These are phyloP conservation scores for Tulasnella sp. DNA, from an alignment of 768 basidiomycete species.

Conservation along the genomic window DNA sequence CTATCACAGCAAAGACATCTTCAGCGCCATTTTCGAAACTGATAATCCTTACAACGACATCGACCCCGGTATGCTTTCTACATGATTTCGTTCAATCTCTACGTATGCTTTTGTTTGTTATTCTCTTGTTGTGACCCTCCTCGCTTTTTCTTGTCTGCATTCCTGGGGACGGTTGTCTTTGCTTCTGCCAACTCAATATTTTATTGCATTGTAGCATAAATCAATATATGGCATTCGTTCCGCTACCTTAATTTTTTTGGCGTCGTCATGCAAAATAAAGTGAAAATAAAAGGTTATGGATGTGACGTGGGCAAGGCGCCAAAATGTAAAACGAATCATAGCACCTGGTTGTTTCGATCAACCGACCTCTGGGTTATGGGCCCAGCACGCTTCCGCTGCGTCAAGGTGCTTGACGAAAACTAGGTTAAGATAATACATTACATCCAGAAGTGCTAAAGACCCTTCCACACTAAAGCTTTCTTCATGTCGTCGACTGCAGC, in stretches of 20 bases:
- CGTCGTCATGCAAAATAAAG: neutral
- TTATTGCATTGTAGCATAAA: neutral
- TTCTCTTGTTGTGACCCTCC: neutral
- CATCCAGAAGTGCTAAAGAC: too few species aligned
- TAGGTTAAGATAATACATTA: neutral
- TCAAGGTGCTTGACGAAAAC: constrained; percentile 9
- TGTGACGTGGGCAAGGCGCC: neutral
- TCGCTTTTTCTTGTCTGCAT: neutral
- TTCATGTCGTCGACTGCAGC: too few species aligned
- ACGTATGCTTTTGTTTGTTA: neutral
- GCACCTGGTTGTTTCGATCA: constrained; percentile 15
- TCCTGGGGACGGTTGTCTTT: neutral
- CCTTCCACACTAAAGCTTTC: too few species aligned
- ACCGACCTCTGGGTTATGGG: constrained; percentile 16
- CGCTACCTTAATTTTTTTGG: too few species aligned
- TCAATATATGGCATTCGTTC: neutral
- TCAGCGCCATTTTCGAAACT: constrained; percentile 54
- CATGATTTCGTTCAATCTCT: constrained; percentile 25
- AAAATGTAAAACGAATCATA: neutral
- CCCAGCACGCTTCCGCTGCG: constrained; percentile 16
- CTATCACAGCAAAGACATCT: constrained; percentile 67
- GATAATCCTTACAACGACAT: constrained; percentile 34
- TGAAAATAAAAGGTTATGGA: neutral
- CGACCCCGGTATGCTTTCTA: constrained; percentile 68
- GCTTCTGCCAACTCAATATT: neutral